These are phyloP conservation scores for Eutrema japonicum DNA, from an alignment of 345 rosid species.

Conservation along the genomic window DNA sequence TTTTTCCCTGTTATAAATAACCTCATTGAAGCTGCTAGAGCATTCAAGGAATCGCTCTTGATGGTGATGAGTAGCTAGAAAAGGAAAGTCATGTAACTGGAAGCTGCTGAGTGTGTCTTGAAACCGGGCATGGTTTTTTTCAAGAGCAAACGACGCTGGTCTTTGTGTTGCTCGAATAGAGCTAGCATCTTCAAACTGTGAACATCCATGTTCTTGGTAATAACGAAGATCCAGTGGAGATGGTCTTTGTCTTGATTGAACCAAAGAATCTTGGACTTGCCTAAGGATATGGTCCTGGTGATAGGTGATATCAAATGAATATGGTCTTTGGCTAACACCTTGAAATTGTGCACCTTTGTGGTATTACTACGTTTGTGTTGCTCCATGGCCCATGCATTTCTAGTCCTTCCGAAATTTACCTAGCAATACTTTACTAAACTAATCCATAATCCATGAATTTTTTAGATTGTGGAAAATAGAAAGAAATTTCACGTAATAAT, in stretches of 20 bases:
- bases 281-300: background rate
- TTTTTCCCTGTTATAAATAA: background rate
- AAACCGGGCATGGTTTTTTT: conserved; percentile 10
- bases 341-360: background rate
- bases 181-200: conserved; percentile 11
- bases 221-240: conserved; percentile 1
- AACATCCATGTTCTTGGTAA: conserved; percentile 2
- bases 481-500: too few species aligned
- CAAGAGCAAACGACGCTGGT: conserved; percentile 10
- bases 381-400: too few species aligned
- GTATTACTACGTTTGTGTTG: too few species aligned
- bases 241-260: conserved; percentile 25
- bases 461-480: too few species aligned
- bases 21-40: background rate
- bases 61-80: background rate
- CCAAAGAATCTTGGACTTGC: conserved; percentile 20
- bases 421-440: too few species aligned
- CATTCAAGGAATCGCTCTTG: conserved; percentile 15
- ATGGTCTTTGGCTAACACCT: conserved; percentile 13
- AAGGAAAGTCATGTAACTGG: background rate
- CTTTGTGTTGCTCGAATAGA: background rate
- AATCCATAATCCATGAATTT: too few species aligned
- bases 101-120: background rate
- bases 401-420: too few species aligned
- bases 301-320: conserved; percentile 6